phyloP scores from a whole-genome alignment of 2,329 filamentous ascomycete genomes.

The Hymenoscyphus linearis region DNA sequence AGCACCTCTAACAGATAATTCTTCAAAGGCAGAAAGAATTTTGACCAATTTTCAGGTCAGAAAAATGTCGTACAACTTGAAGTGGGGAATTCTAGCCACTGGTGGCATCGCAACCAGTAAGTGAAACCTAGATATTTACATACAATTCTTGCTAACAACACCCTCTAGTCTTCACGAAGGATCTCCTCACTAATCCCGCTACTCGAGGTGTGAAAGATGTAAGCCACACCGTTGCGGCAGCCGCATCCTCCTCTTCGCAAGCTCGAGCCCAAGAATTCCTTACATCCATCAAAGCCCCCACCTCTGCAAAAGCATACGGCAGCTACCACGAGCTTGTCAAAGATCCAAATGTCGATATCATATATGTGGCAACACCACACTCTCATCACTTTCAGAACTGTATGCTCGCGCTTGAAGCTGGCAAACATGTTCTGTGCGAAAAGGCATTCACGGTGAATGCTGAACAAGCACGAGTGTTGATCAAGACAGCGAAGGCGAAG shows the following conservation, averaged over 20 bases:
- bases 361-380: conserved; percentile 68
- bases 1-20: neutral
- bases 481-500: conserved; percentile 56
- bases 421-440: conserved; percentile 66
- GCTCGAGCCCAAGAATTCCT: conserved; percentile 58
- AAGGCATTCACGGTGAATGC: conserved; percentile 70
- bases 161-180: conserved; percentile 49
- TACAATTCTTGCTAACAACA: conserved; percentile 2
- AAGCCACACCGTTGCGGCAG: conserved; percentile 57
- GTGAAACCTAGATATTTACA: neutral
- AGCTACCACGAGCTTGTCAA: conserved; percentile 61
- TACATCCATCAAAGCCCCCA: conserved; percentile 47
- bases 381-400: conserved; percentile 69
- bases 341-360: conserved; percentile 59
- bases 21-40: neutral
- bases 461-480: conserved; percentile 53
- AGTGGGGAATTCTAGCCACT: conserved; percentile 34
- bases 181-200: conserved; percentile 57
- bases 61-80: conserved; percentile 28
- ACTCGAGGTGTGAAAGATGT: conserved; percentile 56
- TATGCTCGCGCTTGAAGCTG: conserved; percentile 58
- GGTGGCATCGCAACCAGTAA: conserved; percentile 34
- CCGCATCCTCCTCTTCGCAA: conserved; percentile 57
- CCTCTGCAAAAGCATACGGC: conserved; percentile 57
- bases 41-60: neutral